These are phyloP conservation scores for Candida gorgasii DNA, from an alignment of 805 yeast species.

Conservation along the genomic window DNA sequence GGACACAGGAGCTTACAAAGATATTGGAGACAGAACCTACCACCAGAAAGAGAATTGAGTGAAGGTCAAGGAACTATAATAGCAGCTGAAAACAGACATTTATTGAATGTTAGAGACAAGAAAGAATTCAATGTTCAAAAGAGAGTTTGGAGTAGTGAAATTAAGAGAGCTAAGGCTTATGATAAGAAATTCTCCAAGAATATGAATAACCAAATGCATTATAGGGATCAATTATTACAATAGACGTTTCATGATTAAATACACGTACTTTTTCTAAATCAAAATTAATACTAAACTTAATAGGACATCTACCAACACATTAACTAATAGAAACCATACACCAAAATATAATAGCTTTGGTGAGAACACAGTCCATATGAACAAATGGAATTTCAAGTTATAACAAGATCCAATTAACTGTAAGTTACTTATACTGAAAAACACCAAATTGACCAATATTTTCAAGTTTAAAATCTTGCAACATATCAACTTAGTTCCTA, in stretches of 20 bases:
- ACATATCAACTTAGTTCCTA: conserved; percentile 10
- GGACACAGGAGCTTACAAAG: conserved; percentile 46
- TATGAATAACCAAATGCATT: conserved; percentile 80
- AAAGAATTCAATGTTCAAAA: conserved; percentile 44
- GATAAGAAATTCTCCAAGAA: conserved; percentile 66
- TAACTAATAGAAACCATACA: conserved; percentile 66
- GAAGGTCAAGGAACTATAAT: conserved; percentile 52
- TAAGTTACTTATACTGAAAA: conserved; percentile 60
- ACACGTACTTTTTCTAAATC: not conserved
- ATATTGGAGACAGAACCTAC: conserved; percentile 44
- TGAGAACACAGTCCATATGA: conserved; percentile 97
- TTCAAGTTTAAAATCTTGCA: conserved; percentile 32
- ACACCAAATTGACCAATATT: conserved; percentile 43
- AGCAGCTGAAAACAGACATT: conserved; percentile 54
- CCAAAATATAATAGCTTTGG: conserved; percentile 84
- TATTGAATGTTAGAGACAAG: conserved; percentile 41
- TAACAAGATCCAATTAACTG: conserved; percentile 69
- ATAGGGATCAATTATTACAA: conserved; percentile 43
- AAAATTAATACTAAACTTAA: conserved; percentile 34
- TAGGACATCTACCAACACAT: conserved; percentile 39
- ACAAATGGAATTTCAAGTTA: conserved; percentile 76
- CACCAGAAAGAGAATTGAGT: conserved; percentile 43
- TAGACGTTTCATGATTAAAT: conserved; percentile 16
- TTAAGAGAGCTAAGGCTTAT: conserved; percentile 49
- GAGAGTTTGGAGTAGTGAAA: conserved; percentile 61